Conservation (phyloP, 257 asterid species). For the Thymus quinquecostatus region DNA sequence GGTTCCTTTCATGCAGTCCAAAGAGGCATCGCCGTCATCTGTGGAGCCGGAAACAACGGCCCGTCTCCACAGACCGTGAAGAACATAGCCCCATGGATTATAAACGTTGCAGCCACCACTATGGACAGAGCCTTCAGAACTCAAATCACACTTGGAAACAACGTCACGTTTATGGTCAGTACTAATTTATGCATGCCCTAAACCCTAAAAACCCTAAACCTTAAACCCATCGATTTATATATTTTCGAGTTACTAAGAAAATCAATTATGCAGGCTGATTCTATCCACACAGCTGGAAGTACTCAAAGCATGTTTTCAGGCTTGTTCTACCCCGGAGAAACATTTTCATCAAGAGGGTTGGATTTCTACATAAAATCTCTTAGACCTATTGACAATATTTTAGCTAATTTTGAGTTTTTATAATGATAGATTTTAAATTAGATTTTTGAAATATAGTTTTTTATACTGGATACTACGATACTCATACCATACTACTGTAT, state of each 20-base stretch:
- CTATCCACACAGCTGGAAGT: conserved; percentile 37
- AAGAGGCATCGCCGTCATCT: conserved; percentile 45
- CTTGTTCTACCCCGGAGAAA: conserved; percentile 37
- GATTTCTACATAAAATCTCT: too few relatives aligned
- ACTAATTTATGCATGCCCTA: too few relatives aligned
- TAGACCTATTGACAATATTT: too few relatives aligned
- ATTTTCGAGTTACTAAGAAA: neutral
- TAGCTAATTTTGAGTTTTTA: too few relatives aligned
- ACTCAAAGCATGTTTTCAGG: conserved; percentile 13
- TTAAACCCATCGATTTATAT: neutral
- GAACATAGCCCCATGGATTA: conserved; percentile 48
- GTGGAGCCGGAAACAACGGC: conserved; percentile 51
- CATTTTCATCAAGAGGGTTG: conserved; percentile 30
- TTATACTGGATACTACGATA: too few relatives aligned
- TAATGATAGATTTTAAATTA: too few relatives aligned
- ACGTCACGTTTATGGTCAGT: conserved; percentile 42
- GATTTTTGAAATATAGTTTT: too few relatives aligned
- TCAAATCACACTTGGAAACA: conserved; percentile 49
- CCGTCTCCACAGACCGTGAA: conserved; percentile 37
- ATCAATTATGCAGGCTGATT: conserved; percentile 39
- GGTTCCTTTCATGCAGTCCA: conserved; percentile 51
- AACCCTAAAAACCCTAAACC: too few relatives aligned
- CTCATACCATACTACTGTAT: too few relatives aligned
- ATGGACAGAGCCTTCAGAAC: conserved; percentile 49
- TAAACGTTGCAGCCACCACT: conserved; percentile 48